Conservation (phyloP, 768 basidiomycete genomes). For the Boletus sp. region DNA sequence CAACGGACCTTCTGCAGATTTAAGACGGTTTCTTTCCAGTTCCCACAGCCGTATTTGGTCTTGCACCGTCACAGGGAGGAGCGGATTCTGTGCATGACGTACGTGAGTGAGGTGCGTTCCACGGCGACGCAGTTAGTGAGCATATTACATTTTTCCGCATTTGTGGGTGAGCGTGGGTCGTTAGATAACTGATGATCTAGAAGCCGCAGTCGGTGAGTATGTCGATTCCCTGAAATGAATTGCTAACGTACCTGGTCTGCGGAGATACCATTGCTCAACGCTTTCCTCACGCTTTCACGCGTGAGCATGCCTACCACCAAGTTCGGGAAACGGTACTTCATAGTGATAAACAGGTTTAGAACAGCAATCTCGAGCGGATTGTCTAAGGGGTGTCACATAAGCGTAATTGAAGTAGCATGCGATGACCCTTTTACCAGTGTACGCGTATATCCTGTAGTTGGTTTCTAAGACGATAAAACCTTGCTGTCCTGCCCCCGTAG, state of each 20-base stretch:
- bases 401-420: not conserved
- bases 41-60: constrained; percentile 99
- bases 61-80: constrained; percentile 95
- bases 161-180: constrained; percentile 94
- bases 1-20: constrained; percentile 77
- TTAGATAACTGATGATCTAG: constrained; percentile 94
- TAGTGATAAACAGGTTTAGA: constrained; percentile 85
- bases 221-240: constrained; percentile 12
- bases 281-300: constrained; percentile 92
- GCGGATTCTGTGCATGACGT: constrained; percentile 62
- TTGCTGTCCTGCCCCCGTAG: constrained; percentile 61
- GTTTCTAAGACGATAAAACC: constrained; percentile 97
- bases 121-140: constrained; percentile 8
- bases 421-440: constrained; percentile 65
- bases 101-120: constrained; percentile 9
- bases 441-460: constrained; percentile 97
- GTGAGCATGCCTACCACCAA: constrained; percentile 95
- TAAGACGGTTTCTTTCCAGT: constrained; percentile 88
- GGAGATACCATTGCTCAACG: constrained; percentile 91
- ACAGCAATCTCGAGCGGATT: constrained; percentile 97
- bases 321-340: constrained; percentile 95
- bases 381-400: constrained; percentile 47
- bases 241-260: constrained; percentile 78
- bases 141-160: constrained; percentile 86
- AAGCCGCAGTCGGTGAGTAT: constrained; percentile 15